Conservation (phyloP, 176 grass and related monocot genomes). For the Pharus latifolius region DNA sequence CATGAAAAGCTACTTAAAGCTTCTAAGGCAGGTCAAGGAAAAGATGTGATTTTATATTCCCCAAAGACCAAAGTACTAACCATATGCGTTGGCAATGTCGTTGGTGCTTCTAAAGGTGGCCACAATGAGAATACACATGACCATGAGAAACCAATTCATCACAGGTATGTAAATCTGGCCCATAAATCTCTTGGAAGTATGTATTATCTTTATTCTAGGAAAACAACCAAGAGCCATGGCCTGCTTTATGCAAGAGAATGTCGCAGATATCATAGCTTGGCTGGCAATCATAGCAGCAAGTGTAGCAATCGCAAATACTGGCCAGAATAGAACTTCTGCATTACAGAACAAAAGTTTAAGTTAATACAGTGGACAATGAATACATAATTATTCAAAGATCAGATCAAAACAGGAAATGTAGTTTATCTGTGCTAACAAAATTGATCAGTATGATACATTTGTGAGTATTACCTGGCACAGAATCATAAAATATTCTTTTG, state of each 20-base stretch:
- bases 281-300: slow-evolving; percentile 98
- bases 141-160: slow-evolving; percentile 96
- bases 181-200: slow-evolving; percentile 93
- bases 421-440: background rate
- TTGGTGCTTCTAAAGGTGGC: slow-evolving; percentile 83
- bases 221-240: slow-evolving; percentile 96
- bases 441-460: background rate
- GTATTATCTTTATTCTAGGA: slow-evolving; percentile 84
- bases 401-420: no score
- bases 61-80: slow-evolving; percentile 28
- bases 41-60: background rate
- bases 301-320: slow-evolving; percentile 90
- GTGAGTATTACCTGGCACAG: slow-evolving; percentile 66
- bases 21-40: no score
- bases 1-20: no score
- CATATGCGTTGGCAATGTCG: slow-evolving; percentile 94
- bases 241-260: slow-evolving; percentile 99
- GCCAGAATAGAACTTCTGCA: slow-evolving; percentile 78
- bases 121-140: slow-evolving; percentile 88
- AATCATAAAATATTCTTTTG: slow-evolving; percentile 93
- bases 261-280: slow-evolving; percentile 98
- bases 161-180: slow-evolving; percentile 99
- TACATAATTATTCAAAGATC: background rate
- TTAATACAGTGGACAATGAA: background rate
- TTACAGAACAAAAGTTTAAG: slow-evolving; percentile 16